Percentiles rank a stretch among this genome's conserved stretches.
These are phyloP conservation scores for Gastrolobium bilobum DNA, from an alignment of 306 rosid genomes.

Conservation along the genomic window DNA sequence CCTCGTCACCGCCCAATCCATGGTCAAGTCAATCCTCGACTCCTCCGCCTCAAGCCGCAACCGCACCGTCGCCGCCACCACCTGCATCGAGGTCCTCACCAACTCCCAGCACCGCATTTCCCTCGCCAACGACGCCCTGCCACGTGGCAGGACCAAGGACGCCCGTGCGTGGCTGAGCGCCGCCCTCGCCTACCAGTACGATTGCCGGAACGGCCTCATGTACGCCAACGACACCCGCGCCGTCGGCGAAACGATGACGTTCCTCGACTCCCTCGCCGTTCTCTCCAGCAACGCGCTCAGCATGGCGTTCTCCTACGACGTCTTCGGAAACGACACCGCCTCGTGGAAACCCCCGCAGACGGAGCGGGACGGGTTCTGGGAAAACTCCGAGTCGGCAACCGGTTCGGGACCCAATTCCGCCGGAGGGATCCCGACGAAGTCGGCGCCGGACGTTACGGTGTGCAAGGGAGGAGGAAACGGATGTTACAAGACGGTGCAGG, in stretches of 20 bases:
- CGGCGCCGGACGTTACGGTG: conserved; percentile 67
- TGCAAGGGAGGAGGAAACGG: conserved; percentile 57
- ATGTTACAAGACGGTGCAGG: conserved; percentile 74
- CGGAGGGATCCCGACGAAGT: conserved; percentile 56
- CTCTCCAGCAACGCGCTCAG: conserved; percentile 81
- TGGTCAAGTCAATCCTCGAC: conserved; percentile 62
- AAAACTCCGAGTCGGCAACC: neutral
- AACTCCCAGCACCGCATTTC: conserved; percentile 72
- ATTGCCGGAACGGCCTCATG: conserved; percentile 78
- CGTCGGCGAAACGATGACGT: conserved; percentile 72
- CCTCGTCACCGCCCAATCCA: conserved; percentile 64
- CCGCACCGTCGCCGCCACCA: conserved; percentile 70
- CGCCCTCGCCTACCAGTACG: conserved; percentile 74
- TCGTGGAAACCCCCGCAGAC: conserved; percentile 75
- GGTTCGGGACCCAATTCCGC: conserved; percentile 2
- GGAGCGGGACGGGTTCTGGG: conserved; percentile 89
- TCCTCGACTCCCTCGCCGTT: conserved; percentile 50
- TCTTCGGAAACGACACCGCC: conserved; percentile 58
- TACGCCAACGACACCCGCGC: conserved; percentile 81
- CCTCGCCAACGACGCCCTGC: conserved; percentile 54
- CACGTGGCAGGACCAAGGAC: conserved; percentile 58
- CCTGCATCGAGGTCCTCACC: conserved; percentile 63
- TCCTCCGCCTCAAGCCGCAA: conserved; percentile 58
- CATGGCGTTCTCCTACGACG: conserved; percentile 68
- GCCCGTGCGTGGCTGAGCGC: conserved; percentile 85